phyloP scores from a whole-genome alignment of 2,329 filamentous ascomycete species.

The Trichoderma lentiforme region DNA sequence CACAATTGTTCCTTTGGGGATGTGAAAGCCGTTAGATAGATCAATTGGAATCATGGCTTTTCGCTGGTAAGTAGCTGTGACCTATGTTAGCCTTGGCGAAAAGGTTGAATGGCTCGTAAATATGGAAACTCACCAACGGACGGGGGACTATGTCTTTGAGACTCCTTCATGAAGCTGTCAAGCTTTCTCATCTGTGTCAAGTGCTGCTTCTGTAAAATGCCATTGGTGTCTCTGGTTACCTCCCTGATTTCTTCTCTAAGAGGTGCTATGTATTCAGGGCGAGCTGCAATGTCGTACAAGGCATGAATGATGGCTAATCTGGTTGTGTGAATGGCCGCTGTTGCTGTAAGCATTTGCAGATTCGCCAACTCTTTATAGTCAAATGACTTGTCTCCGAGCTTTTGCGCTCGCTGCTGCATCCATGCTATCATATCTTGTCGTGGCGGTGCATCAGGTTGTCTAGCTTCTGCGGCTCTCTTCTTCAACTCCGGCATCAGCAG shows the following conservation, averaged over 20 bases:
- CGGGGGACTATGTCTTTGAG: not conserved
- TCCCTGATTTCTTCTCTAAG: not conserved
- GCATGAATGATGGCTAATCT: slow-evolving; percentile 24
- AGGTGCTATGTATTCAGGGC: slow-evolving; percentile 35
- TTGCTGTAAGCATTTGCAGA: slow-evolving; percentile 42
- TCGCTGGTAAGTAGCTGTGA: slow-evolving; percentile 23
- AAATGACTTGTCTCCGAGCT: not conserved
- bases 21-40: slow-evolving; percentile 42
- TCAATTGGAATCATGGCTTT: slow-evolving; percentile 44
- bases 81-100: not conserved
- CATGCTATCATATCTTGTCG: not conserved
- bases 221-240: not conserved
- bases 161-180: slow-evolving; percentile 48
- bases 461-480: not conserved
- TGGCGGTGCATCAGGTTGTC: not conserved
- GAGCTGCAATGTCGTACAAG: slow-evolving; percentile 47
- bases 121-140: not conserved
- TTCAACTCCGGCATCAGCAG: not conserved
- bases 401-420: not conserved
- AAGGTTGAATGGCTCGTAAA: accelerated
- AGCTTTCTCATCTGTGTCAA: slow-evolving; percentile 38
- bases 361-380: slow-evolving; percentile 32
- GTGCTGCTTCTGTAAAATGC: not conserved
- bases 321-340: slow-evolving; percentile 45
- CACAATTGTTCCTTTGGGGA: slow-evolving; percentile 42